Conservation (phyloP, 192 early-diverging fungal species). For the Mortierella antarctica region DNA sequence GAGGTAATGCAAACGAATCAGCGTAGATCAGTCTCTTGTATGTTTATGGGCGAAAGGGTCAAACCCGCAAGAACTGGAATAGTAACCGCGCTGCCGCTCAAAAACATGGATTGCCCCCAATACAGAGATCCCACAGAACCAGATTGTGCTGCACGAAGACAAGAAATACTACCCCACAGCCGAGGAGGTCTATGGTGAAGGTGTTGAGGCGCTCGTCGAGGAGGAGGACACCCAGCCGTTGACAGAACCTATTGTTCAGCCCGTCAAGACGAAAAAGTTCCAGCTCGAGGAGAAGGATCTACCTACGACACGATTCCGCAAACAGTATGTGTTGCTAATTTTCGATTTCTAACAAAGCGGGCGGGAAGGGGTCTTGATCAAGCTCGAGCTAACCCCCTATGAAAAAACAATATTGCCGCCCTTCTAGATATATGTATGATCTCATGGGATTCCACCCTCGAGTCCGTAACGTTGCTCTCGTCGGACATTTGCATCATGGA, state of each 20-base stretch:
- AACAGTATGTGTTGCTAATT: slow-evolving; percentile 74
- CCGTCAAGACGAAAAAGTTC: slow-evolving; percentile 88
- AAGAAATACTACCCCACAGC: slow-evolving; percentile 99
- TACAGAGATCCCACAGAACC: slow-evolving; percentile 69
- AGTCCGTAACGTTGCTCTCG: slow-evolving; percentile 89
- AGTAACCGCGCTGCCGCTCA: too few species aligned
- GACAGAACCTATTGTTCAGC: slow-evolving; percentile 93
- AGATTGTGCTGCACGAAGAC: slow-evolving; percentile 97
- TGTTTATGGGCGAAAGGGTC: neutral
- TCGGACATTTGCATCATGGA: slow-evolving; percentile 97
- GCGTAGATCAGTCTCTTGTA: neutral
- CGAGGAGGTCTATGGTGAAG: slow-evolving; percentile 94
- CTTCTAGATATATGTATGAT: slow-evolving; percentile 80
- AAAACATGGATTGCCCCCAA: neutral
- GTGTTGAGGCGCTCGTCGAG: slow-evolving; percentile 95
- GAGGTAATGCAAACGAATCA: slow-evolving; percentile 56
- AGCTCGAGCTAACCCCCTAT: neutral
- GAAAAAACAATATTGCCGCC: neutral
- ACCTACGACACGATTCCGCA: slow-evolving; percentile 86
- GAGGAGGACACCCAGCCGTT: slow-evolving; percentile 98
- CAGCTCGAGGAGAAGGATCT: slow-evolving; percentile 86
- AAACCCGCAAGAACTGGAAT: too few species aligned
- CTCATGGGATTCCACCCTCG: slow-evolving; percentile 83
- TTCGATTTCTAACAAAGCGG: neutral
- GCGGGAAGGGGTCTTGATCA: neutral